phyloP scores from a whole-genome alignment of 1,284 basidiomycete species.

The Apiotrichum domesticum region DNA sequence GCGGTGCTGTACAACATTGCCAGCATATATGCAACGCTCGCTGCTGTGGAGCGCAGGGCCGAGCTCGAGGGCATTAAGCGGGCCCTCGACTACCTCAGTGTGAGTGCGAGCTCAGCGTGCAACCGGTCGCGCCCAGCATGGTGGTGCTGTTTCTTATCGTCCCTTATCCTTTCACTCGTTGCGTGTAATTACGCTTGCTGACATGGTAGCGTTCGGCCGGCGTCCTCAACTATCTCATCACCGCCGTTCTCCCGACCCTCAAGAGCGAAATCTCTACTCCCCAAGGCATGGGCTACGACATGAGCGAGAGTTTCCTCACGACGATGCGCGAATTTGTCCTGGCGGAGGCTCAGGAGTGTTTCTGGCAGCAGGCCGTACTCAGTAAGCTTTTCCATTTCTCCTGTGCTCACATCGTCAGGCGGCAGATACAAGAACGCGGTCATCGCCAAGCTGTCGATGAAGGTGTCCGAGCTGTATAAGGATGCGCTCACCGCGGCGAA shows the following conservation, averaged over 20 bases:
- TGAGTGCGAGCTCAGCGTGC: conserved; percentile 29
- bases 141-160: too few relatives aligned
- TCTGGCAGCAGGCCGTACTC: conserved; percentile 86
- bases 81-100: conserved; percentile 66
- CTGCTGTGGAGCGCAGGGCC: conserved; percentile 56
- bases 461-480: conserved; percentile 67
- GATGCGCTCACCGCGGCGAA: conserved; percentile 54
- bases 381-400: conserved; percentile 50
- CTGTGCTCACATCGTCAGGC: conserved; percentile 44
- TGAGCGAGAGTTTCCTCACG: conserved; percentile 59
- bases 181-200: too few relatives aligned
- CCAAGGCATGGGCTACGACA: conserved; percentile 52
- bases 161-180: too few relatives aligned
- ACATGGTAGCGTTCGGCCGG: conserved; percentile 65
- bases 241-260: conserved; percentile 56
- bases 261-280: conserved; percentile 51
- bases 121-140: too few relatives aligned
- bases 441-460: conserved; percentile 74
- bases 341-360: conserved; percentile 94
- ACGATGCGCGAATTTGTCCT: conserved; percentile 73
- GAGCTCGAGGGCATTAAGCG: conserved; percentile 67
- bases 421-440: conserved; percentile 72
- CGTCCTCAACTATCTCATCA: conserved; percentile 60
- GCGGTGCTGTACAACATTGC: conserved; percentile 77
- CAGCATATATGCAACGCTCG: conserved; percentile 60